These are phyloP conservation scores for Davidsoniella eucalypti DNA, from an alignment of 2,329 filamentous ascomycete species.

Conservation along the genomic window DNA sequence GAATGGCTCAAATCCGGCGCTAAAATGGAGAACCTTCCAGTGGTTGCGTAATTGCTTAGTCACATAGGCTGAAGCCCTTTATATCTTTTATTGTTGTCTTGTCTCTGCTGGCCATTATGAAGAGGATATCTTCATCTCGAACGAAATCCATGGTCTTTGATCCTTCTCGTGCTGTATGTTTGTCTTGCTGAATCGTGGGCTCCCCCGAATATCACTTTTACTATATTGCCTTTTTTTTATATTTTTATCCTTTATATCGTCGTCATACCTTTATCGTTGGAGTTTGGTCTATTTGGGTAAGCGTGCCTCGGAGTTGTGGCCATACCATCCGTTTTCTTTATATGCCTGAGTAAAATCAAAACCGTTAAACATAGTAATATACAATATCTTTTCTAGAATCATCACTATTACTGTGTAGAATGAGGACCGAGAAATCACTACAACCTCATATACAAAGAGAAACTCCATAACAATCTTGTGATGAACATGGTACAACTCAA, in stretches of 20 bases:
- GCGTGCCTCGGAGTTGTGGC: too few species aligned
- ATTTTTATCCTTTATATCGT: neutral
- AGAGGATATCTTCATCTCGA: neutral
- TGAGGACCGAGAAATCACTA: too few species aligned
- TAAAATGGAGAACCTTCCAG: slow-evolving; percentile 53
- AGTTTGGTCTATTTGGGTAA: too few species aligned
- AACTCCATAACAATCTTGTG: too few species aligned
- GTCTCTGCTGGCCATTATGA: neutral
- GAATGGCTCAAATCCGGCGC: slow-evolving; percentile 62
- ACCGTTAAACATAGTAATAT: too few species aligned
- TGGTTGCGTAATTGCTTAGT: slow-evolving; percentile 11
- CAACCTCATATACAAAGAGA: too few species aligned
- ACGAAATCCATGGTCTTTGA: neutral
- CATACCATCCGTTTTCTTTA: too few species aligned
- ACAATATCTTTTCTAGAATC: too few species aligned
- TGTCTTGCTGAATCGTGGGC: too few species aligned
- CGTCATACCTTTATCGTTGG: neutral
- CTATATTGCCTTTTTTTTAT: neutral
- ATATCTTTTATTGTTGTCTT: neutral
- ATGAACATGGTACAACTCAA: too few species aligned
- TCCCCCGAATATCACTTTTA: neutral
- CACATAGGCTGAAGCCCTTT: neutral
- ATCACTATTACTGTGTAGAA: too few species aligned
- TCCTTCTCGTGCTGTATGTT: neutral
- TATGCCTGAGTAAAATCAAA: too few species aligned